Base-by-base conservation (phyloP, 116 monocot genomes). In the Cymodocea nodosa region DNA sequence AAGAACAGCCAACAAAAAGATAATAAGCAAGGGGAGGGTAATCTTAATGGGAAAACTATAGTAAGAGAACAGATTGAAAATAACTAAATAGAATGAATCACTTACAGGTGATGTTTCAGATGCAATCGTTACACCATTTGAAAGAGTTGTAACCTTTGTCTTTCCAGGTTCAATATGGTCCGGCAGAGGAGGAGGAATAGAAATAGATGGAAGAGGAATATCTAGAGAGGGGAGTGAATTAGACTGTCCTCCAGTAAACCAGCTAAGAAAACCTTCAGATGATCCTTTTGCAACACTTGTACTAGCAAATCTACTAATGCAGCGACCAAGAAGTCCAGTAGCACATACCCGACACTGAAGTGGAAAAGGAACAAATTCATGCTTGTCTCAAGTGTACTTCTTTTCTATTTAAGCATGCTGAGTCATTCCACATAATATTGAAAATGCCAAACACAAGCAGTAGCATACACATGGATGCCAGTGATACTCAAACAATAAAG, bases 101-200 rank as follows among this genome's bases (percentile, higher is more conserved):
- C 78, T 75, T 88, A 91, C 97, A 50, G 83, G 51, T 58, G 97
- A 80, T 68, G 75, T 84, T 79, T 97, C 91, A 15, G 97, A 97
- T 51, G 97, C 91, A 77, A 97, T 97, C 75, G 77, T 91, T 5
- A 84, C 76, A 20, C 97, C 91, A 76, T 97, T 97, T 13, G 85
- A 73, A 78, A 97, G 83, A 62, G 92, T 88, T 35, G 97, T 91
- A 65, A 89, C 76, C 70, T 77, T 88, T 65, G 97, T 97, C 79
- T 82, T 84, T 25, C 78, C 79, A 22, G 97, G 80, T 61, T 89
- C 86, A 50, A 86, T 76, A 62, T 76, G 77, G 75, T 97, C 97
- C 53, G 91, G 85, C 58, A 97, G 71, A 48, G 91, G 66, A 57
- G 85, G 80, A 51, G 97, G 92, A 52, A 86, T 24, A 39, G 72